These are phyloP conservation scores for Avena atlantica DNA, from an alignment of 176 grass and related monocot species.

Conservation along the genomic window DNA sequence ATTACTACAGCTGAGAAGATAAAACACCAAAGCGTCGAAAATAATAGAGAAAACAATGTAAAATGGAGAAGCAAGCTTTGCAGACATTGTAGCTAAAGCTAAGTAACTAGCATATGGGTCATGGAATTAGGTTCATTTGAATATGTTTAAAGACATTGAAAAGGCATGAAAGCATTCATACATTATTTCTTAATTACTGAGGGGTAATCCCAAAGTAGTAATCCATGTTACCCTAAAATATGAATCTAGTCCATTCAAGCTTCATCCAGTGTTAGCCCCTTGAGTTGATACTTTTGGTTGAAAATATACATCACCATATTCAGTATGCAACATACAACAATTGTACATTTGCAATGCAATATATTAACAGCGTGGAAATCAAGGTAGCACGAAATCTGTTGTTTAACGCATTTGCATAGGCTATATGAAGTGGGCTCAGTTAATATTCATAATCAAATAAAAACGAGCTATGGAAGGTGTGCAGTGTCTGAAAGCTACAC, in stretches of 20 bases:
- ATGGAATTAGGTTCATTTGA: conserved; percentile 17
- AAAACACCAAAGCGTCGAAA: background rate
- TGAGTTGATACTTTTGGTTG: background rate
- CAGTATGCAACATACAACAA: conserved; percentile 6
- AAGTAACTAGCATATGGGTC: conserved; percentile 6
- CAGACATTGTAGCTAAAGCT: conserved; percentile 24
- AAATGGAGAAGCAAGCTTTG: background rate
- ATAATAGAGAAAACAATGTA: background rate
- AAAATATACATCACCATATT: background rate
- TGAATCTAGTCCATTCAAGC: conserved; percentile 30
- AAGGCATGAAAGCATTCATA: background rate
- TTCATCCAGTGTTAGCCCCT: background rate
- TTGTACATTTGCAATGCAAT: background rate
- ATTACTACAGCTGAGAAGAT: conserved; percentile 22
- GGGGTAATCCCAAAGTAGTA: background rate
- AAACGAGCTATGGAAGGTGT: conserved; percentile 19
- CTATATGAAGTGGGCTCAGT: background rate
- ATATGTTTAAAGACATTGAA: background rate
- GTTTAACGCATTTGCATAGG: conserved; percentile 16
- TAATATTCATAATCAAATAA: conserved; percentile 16
- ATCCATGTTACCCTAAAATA: background rate
- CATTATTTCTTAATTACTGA: conserved; percentile 18
- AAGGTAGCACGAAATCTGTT: background rate
- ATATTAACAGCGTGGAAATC: conserved; percentile 5
- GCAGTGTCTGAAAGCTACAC: conserved; percentile 7